Percentiles rank a stretch among this genome's conserved stretches.
Evolutionary conservation across 2,329 filamentous ascomycete genomes (phyloP).

Genomic region (Plectosphaerella cucumerina): DNA sequence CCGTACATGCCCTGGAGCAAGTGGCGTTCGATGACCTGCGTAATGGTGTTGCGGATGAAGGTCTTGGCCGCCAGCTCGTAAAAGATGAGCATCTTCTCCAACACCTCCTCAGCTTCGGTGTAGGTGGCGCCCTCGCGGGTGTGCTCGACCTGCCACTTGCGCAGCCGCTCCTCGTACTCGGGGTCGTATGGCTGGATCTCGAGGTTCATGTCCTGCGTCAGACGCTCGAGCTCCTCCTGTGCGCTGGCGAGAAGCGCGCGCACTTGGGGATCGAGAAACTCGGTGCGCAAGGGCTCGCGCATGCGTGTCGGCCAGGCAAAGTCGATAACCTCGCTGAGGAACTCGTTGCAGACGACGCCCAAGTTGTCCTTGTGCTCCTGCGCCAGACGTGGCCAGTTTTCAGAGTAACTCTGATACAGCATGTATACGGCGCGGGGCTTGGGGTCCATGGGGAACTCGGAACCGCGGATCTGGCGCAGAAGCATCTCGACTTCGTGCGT

Average conservation of each 20-base stretch:
- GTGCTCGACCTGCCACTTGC: conserved; percentile 38
- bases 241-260: conserved; percentile 41
- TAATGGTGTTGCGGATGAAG: conserved; percentile 49
- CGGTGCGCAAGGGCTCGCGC: conserved; percentile 43
- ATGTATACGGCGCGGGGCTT: conserved; percentile 51
- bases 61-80: conserved; percentile 49
- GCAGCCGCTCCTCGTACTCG: conserved; percentile 47
- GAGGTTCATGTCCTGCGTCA: conserved; percentile 47
- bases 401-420: conserved; percentile 48
- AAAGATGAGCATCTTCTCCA: conserved; percentile 54
- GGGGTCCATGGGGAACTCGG: conserved; percentile 47
- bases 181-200: conserved; percentile 51
- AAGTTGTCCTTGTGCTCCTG: conserved; percentile 52
- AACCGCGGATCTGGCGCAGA: conserved; percentile 45
- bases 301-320: conserved; percentile 47
- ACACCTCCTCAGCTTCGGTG: conserved; percentile 46
- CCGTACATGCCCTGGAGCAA: conserved; percentile 47
- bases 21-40: conserved; percentile 47
- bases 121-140: conserved; percentile 40
- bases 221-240: conserved; percentile 38
- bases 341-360: conserved; percentile 50
- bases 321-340: conserved; percentile 46
- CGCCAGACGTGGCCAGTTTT: conserved; percentile 47
- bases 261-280: conserved; percentile 46
- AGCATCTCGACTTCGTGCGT: conserved; percentile 44